Percentiles rank a stretch among this genome's conserved stretches.
Conservation (phyloP, 2,329 filamentous ascomycete species). For the Diaporthe batatas region DNA sequence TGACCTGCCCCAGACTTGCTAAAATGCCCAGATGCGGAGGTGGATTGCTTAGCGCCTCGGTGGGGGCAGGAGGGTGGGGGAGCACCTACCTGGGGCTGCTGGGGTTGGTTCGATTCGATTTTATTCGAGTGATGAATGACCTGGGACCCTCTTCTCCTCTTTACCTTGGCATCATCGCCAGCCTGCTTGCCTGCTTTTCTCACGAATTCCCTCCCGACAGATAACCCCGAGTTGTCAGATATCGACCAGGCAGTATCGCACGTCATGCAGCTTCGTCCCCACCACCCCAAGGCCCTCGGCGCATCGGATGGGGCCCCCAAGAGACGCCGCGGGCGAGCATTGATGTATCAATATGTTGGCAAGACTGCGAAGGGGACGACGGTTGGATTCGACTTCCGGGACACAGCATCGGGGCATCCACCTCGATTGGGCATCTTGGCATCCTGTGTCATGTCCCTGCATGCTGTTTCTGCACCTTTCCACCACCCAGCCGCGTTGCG, state of each 20-base stretch:
- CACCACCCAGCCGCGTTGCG: background rate
- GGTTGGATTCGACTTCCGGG: background rate
- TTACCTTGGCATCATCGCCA: conserved; percentile 16
- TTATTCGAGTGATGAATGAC: background rate
- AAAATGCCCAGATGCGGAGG: conserved; percentile 37
- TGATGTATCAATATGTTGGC: no score
- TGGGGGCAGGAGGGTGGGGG: background rate
- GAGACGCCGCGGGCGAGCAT: background rate
- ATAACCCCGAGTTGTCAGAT: background rate
- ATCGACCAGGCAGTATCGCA: background rate
- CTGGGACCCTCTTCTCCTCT: background rate
- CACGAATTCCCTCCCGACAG: background rate
- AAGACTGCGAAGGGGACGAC: background rate
- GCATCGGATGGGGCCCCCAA: conserved; percentile 7
- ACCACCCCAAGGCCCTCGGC: conserved; percentile 8
- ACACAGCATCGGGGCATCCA: conserved; percentile 30
- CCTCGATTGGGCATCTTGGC: conserved; percentile 1
- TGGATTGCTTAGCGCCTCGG: conserved; percentile 7
- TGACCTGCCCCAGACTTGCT: conserved; percentile 9
- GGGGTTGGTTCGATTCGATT: background rate
- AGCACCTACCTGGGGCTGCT: background rate
- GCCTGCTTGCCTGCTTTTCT: background rate
- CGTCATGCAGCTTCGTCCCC: conserved; percentile 29
- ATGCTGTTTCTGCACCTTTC: background rate
- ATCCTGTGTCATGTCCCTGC: conserved; percentile 20